Percentiles rank a stretch among this genome's conserved stretches.
These are phyloP conservation scores for Salvia miltiorrhiza DNA, from an alignment of 257 asterid species.

Conservation along the genomic window DNA sequence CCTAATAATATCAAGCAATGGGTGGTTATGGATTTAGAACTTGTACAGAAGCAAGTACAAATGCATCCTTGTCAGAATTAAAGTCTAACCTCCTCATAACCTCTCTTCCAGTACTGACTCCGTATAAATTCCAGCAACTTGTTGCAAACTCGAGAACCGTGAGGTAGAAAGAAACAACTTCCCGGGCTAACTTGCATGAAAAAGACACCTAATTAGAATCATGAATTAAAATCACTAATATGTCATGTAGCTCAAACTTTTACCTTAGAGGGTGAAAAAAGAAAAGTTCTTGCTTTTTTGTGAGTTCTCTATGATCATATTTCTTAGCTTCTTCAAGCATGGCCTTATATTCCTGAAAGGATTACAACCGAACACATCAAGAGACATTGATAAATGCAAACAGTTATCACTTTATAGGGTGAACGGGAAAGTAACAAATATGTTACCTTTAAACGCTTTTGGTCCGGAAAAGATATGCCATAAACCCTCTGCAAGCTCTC, in stretches of 20 bases:
- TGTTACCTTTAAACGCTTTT: slow-evolving; percentile 82
- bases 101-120: slow-evolving; percentile 86
- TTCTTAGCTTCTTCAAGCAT: slow-evolving; percentile 97
- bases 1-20: slow-evolving; percentile 49
- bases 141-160: slow-evolving; percentile 90
- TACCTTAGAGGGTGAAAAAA: slow-evolving; percentile 95
- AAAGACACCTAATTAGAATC: slow-evolving; percentile 19
- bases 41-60: not conserved
- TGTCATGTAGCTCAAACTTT: slow-evolving; percentile 7
- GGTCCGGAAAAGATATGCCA: slow-evolving; percentile 93
- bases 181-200: slow-evolving; percentile 67
- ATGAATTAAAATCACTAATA: not conserved
- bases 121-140: slow-evolving; percentile 76
- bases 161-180: slow-evolving; percentile 97
- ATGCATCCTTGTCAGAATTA: slow-evolving; percentile 14
- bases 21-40: slow-evolving; percentile 1
- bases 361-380: slow-evolving; percentile 22
- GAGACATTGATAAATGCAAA: slow-evolving; percentile 12
- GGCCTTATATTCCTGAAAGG: slow-evolving; percentile 74
- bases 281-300: slow-evolving; percentile 97
- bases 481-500: slow-evolving; percentile 99
- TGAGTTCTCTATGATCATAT: slow-evolving; percentile 94
- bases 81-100: slow-evolving; percentile 78
- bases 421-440: not conserved
- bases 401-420: slow-evolving; percentile 6